Conservation (phyloP, 2,329 filamentous ascomycete genomes). For the Myriosclerotinia duriaeana region DNA sequence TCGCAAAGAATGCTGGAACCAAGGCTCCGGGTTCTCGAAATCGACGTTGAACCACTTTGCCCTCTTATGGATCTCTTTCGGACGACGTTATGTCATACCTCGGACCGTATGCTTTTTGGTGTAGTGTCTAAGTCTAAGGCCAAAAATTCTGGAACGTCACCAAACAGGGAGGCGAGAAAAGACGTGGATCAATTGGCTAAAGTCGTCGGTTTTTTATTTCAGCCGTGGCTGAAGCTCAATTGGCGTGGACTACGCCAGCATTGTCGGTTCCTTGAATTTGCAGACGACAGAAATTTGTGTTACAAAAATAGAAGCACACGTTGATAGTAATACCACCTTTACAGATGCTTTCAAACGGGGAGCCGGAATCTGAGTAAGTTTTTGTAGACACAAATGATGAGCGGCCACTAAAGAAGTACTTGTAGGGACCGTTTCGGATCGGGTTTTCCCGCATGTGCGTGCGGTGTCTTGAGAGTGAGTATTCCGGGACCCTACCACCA, state of each 20-base stretch:
- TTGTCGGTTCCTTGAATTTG: background rate
- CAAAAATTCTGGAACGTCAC: conserved; percentile 6
- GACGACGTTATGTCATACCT: conserved; percentile 22
- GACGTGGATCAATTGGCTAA: conserved; percentile 14
- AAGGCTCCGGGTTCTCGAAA: background rate
- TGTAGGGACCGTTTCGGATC: background rate
- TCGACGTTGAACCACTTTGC: background rate
- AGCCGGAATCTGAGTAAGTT: background rate
- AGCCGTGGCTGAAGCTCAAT: conserved; percentile 19
- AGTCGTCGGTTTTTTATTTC: conserved; percentile 14
- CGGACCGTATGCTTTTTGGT: background rate
- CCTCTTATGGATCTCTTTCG: background rate
- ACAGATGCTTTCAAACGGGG: too few relatives aligned
- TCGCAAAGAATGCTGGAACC: background rate
- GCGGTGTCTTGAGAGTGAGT: background rate
- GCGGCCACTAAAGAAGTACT: background rate
- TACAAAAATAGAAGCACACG: too few relatives aligned
- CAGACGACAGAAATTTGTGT: background rate
- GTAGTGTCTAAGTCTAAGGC: conserved; percentile 11
- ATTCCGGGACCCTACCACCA: background rate
- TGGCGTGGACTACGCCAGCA: conserved; percentile 10
- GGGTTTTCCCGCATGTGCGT: background rate
- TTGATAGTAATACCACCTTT: too few relatives aligned
- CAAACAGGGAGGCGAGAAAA: background rate
- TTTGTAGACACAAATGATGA: conserved; percentile 1